Evolutionary conservation across 805 yeast species (phyloP), one percentile per base, ranked within the genome.

Genomic region (Candida vartiovaarae): DNA sequence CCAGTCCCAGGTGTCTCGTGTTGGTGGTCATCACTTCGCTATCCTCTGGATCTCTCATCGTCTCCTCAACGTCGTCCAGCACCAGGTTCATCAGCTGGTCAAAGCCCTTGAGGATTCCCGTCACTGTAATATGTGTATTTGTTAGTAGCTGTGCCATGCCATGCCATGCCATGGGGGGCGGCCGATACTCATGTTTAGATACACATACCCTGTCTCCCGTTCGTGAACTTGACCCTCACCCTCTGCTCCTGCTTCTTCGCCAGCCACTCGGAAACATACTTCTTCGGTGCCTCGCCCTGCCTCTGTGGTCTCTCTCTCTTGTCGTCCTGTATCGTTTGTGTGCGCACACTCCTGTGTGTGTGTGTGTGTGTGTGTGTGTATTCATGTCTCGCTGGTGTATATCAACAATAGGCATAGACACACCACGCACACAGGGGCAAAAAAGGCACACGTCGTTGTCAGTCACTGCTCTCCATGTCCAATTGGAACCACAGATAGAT

Each of bases 221-320:
- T 95, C 52, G 81, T 75, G 59, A 93, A 79, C 55, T 84, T 82
- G 42, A 90, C 91, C 54, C 82, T 74, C 34, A 91, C 78, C 52
- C 72, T 63, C 53, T 82, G 72, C 60, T 87, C 95, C 55, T 78
- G 77, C 61, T 84, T 86, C 57, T 79, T 83, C 49, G 81, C 76
- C 47, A 93, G 70, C 61, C 90, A 89, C 44, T 88, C 70, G 47
- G 90, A 86, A 24, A 96, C 95, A 50, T 90, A 96, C 64, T 88
- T 84, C 68, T 84, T 85, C 32, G 97, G 98, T 10, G 54, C 59
- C 23, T 49, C 88, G 62, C 44, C 38, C 40, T 45, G 40, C 43
- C 44, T 42, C 50, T 33, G 47, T 43, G 29, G 34, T 30, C 15
- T 37, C 28, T 8, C 24, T 23, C 26, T 20, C 25, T 37, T 30